Evolutionary conservation across 176 grass and related monocot species (phyloP), one percentile per base, ranked within the genome.

Genomic region (Aegilops speltoides): DNA sequence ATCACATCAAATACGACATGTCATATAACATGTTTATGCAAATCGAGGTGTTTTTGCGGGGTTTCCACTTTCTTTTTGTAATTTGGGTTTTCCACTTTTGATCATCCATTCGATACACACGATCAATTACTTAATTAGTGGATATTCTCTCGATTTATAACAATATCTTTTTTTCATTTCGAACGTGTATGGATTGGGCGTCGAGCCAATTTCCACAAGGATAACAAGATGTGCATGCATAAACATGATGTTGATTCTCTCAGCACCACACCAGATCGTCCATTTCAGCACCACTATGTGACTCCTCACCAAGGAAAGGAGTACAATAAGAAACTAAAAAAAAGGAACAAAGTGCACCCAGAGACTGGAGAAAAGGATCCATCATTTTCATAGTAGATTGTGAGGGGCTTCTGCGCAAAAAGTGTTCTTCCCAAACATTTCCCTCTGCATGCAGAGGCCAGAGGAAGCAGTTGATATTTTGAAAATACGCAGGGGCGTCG

Each of bases 401-500:
- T 16, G 1, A 50, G 73, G 73, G 43, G 24, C 43, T 52, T 52
- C 24, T 50, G 43, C 15, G 24, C 24, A 50, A 76, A 48, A 75
- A 17, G 8, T 75, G 23, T 19, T 75, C 0, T 3, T 48, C 40
- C 72, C 72, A 50, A 9, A 28, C 16, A 29, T 8, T 15, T 52
- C 20, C 17, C 25, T 15, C 17, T 25, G 73, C 73, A 29, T 72
- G 48, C 15, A 29, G 17, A 9, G 36, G 14, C 23, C 10, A 1
- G 1, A 63, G 25, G 40, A n/a, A 36, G 22, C 14, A 7, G 1
- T 2, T 20, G 0, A 1, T 1, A 54, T 78, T 68, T 8, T 0
- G 1, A 7, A 15, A 17, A 73, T 1, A 13, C 0, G 3, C 0
- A 41, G 56, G 74, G 56, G 0, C 2, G 3, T 37, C 0, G 5